phyloP scores from a whole-genome alignment of 192 early-diverging fungal species.

The Entomortierella beljakovae region DNA sequence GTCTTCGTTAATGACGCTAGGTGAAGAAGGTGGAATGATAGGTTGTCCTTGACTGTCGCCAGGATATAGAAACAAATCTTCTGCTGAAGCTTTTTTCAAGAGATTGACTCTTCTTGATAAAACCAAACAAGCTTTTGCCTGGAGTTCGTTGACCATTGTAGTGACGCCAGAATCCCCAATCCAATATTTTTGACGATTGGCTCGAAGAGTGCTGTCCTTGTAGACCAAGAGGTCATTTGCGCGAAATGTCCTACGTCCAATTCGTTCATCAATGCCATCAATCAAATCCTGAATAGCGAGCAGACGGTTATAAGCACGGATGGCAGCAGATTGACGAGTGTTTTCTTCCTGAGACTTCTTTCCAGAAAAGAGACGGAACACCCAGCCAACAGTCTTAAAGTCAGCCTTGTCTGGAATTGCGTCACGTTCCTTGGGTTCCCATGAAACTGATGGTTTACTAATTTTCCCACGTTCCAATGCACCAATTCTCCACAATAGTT shows the following conservation, averaged over 20 bases:
- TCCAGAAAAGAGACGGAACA: conserved; percentile 70
- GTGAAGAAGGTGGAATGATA: conserved; percentile 17
- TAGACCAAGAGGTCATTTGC: conserved; percentile 61
- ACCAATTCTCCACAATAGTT: conserved; percentile 67
- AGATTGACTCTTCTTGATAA: conserved; percentile 23
- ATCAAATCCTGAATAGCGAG: conserved; percentile 71
- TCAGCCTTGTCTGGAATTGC: conserved; percentile 58
- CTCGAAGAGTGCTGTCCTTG: conserved; percentile 59
- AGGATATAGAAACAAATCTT: conserved; percentile 36
- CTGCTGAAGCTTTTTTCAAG: conserved; percentile 45
- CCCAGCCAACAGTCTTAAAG: conserved; percentile 69
- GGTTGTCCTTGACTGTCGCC: conserved; percentile 32
- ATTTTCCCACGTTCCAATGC: conserved; percentile 61
- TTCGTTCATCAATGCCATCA: conserved; percentile 67
- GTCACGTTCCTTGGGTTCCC: conserved; percentile 64
- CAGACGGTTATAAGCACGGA: conserved; percentile 69
- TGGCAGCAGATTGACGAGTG: conserved; percentile 65
- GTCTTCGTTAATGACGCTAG: conserved; percentile 15
- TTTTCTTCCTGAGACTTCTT: conserved; percentile 69
- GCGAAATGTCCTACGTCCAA: conserved; percentile 62
- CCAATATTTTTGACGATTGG: conserved; percentile 66
- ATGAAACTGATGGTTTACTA: conserved; percentile 64
- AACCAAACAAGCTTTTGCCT: conserved; percentile 41
- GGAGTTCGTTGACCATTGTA: conserved; percentile 51
- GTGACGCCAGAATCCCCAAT: conserved; percentile 58